Evolutionary conservation across 2,329 filamentous ascomycete genomes (phyloP).

Genomic region (Blastomyces parvus): DNA sequence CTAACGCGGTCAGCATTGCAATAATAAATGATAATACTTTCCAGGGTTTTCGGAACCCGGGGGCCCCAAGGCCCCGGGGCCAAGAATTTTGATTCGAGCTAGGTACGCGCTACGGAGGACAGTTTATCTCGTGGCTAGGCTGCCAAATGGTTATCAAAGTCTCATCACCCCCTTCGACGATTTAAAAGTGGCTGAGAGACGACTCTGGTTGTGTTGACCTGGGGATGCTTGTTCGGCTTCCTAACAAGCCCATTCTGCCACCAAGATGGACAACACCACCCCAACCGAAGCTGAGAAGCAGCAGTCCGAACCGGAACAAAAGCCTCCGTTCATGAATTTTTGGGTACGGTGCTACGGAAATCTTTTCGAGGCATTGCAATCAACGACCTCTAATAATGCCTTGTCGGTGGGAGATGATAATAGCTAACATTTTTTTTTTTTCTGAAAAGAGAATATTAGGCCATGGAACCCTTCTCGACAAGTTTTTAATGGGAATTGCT

Average conservation of each 20-base stretch:
- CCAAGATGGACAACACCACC: background rate
- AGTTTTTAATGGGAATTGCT: slow-evolving; percentile 17
- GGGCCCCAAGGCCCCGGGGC: background rate
- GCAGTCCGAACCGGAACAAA: slow-evolving; percentile 13
- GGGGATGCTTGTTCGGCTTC: background rate
- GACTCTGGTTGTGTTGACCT: background rate
- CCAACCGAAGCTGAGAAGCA: background rate
- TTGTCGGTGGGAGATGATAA: background rate
- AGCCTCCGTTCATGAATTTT: slow-evolving; percentile 19
- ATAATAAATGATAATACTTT: too few species aligned
- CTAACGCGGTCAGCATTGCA: background rate
- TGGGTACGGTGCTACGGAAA: slow-evolving; percentile 15
- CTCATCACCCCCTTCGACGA: background rate
- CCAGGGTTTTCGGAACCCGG: too few species aligned
- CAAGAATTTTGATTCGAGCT: background rate
- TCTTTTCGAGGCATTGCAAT: background rate
- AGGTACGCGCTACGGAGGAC: background rate
- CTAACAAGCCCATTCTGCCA: background rate
- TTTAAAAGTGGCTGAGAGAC: background rate
- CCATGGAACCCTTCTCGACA: slow-evolving; percentile 18
- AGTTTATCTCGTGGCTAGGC: background rate
- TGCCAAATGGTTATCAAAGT: background rate
- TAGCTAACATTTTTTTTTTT: slow-evolving; percentile 5
- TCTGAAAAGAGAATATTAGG: slow-evolving; percentile 20
- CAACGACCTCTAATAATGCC: background rate